phyloP scores from a whole-genome alignment of 164 flowering plant species.

The Kalanchoe fedtschenkoi region DNA sequence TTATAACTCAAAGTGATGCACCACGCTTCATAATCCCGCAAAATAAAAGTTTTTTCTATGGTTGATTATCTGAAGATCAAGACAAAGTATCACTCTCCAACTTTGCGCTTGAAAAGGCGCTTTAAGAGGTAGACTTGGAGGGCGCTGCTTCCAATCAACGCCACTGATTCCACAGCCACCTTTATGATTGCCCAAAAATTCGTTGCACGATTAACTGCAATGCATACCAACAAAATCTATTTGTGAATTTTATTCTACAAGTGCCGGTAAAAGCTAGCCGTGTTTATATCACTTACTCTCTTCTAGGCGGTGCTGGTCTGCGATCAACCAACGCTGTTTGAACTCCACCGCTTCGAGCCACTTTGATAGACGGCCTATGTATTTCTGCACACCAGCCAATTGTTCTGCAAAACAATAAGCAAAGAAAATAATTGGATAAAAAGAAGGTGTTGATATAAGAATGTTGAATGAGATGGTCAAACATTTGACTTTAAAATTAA shows the following conservation, averaged over 20 bases:
- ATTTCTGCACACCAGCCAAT: neutral
- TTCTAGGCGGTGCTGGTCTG: neutral
- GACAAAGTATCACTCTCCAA: too few species aligned
- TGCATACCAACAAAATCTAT: too few species aligned
- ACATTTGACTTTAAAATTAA: too few species aligned
- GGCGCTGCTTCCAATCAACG: constrained; percentile 1
- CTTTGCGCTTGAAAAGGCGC: constrained; percentile 5
- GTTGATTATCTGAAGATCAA: too few species aligned
- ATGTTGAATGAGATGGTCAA: too few species aligned
- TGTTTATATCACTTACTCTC: neutral
- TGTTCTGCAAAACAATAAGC: neutral
- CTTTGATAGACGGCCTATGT: neutral
- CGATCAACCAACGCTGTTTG: neutral
- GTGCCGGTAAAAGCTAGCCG: neutral
- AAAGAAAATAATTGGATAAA: too few species aligned
- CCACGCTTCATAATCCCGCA: too few species aligned
- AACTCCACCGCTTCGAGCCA: neutral
- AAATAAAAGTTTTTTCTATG: neutral
- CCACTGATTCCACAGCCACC: neutral
- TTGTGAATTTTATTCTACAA: neutral
- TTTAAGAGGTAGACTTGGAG: neutral
- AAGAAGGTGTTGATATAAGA: too few species aligned
- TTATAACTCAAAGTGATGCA: too few species aligned
- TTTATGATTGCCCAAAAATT: constrained; percentile 1
- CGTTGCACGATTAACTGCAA: neutral